These are phyloP conservation scores for Calonectria hawksworthii DNA, from an alignment of 2,329 filamentous ascomycete species.

Conservation along the genomic window DNA sequence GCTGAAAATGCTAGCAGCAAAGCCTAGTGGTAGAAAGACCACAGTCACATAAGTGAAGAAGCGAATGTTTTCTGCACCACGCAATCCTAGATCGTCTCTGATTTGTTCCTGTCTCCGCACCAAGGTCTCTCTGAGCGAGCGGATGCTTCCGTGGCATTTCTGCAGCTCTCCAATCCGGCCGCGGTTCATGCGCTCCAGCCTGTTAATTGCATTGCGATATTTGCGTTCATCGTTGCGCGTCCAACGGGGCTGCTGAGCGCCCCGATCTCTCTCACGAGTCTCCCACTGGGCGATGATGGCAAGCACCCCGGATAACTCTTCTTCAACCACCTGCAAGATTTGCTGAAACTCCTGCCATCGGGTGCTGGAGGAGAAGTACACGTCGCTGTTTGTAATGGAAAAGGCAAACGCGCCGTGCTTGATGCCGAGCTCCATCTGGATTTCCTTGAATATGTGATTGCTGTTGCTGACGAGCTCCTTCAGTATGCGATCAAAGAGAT, in stretches of 20 bases:
- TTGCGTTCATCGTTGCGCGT: not conserved
- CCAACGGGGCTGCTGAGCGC: not conserved
- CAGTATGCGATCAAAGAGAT: not conserved
- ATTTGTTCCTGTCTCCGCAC: not conserved
- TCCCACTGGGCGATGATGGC: not conserved
- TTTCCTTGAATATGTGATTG: not conserved
- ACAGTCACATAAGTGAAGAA: not conserved
- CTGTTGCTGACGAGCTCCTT: not conserved
- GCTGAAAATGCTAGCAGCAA: not conserved
- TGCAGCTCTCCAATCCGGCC: not conserved
- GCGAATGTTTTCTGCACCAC: not conserved
- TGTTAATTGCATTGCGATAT: not conserved
- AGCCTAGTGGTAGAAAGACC: not conserved
- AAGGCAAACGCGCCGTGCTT: not conserved
- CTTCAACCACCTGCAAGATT: not conserved
- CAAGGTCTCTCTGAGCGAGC: not conserved
- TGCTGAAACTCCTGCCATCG: not conserved
- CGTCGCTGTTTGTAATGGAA: not conserved
- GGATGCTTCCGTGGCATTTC: not conserved
- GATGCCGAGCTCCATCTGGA: not conserved
- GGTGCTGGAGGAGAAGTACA: not conserved
- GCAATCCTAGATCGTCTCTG: not conserved
- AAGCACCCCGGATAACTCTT: not conserved
- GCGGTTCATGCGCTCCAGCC: not conserved
- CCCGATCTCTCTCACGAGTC: not conserved